Evolutionary conservation across 2,329 filamentous ascomycete species (phyloP).

Genomic region (Sporothrix humicola): DNA sequence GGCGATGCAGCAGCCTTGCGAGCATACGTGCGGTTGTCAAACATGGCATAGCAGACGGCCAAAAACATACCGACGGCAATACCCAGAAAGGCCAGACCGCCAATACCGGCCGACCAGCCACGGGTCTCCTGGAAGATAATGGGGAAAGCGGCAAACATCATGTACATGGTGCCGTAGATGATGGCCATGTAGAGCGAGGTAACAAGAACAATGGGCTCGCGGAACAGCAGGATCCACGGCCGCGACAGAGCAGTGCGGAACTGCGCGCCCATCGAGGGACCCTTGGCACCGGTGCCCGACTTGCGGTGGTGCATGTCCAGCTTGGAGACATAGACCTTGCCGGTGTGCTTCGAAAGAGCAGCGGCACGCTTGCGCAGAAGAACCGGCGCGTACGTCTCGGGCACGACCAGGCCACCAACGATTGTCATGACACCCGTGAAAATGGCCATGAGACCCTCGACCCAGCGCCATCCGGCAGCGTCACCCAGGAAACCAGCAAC

Average conservation of each 20-base stretch:
- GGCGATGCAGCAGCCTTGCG: conserved; percentile 50
- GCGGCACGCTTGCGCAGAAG: conserved; percentile 60
- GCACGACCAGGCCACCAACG: conserved; percentile 55
- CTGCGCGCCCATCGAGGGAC: conserved; percentile 53
- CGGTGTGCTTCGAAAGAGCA: conserved; percentile 57
- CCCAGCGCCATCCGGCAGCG: conserved; percentile 71
- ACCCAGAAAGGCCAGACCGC: conserved; percentile 70
- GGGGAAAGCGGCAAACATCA: conserved; percentile 66
- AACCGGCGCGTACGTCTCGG: conserved; percentile 66
- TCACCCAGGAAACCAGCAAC: conserved; percentile 70
- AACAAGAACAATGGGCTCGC: conserved; percentile 71
- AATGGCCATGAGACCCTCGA: conserved; percentile 68
- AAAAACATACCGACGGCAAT: conserved; percentile 69
- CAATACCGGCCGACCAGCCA: conserved; percentile 64
- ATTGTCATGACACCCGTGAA: conserved; percentile 69
- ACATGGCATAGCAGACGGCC: conserved; percentile 61
- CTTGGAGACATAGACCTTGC: conserved; percentile 60
- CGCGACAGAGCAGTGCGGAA: conserved; percentile 65
- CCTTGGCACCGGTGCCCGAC: conserved; percentile 34
- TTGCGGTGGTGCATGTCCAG: conserved; percentile 39
- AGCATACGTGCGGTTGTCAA: conserved; percentile 61
- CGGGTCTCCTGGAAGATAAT: conserved; percentile 68
- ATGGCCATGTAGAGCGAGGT: conserved; percentile 71
- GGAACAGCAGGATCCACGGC: conserved; percentile 72
- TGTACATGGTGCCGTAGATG: conserved; percentile 62